Conservation (phyloP, 2,329 filamentous ascomycete genomes). For the Xylariaceae sp. region DNA sequence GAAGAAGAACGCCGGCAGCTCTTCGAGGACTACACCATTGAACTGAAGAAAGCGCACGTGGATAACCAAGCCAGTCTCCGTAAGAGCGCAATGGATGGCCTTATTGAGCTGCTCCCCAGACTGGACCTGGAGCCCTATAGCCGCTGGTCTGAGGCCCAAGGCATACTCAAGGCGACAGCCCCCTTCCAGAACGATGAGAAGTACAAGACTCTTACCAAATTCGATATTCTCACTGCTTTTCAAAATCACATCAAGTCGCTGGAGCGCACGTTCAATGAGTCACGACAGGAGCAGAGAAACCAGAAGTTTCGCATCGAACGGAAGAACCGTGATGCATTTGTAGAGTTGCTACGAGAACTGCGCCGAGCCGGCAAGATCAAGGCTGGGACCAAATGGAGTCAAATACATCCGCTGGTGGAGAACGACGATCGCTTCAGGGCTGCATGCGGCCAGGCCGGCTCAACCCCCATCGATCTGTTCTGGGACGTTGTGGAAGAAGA, state of each 20-base stretch:
- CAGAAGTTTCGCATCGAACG: slow-evolving; percentile 74
- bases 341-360: slow-evolving; percentile 66
- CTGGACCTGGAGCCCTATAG: slow-evolving; percentile 88
- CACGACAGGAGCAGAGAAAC: slow-evolving; percentile 79
- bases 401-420: slow-evolving; percentile 66
- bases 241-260: slow-evolving; percentile 91
- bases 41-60: slow-evolving; percentile 72
- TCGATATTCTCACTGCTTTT: slow-evolving; percentile 86
- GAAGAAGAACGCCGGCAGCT: slow-evolving; percentile 82
- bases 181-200: slow-evolving; percentile 75
- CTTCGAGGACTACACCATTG: slow-evolving; percentile 86
- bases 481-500: slow-evolving; percentile 95
- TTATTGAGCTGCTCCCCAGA: slow-evolving; percentile 68
- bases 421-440: slow-evolving; percentile 75
- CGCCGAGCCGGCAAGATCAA: slow-evolving; percentile 73
- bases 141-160: slow-evolving; percentile 85
- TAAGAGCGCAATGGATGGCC: slow-evolving; percentile 76
- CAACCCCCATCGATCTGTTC: slow-evolving; percentile 83
- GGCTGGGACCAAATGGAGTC: slow-evolving; percentile 83
- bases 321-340: slow-evolving; percentile 76
- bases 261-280: slow-evolving; percentile 86
- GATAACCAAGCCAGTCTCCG: slow-evolving; percentile 67
- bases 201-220: slow-evolving; percentile 77
- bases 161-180: slow-evolving; percentile 68
- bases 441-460: slow-evolving; percentile 78